Evolutionary conservation across 78 protist genomes (phyloP).

Genomic region (Salpingoeca rosetta): DNA sequence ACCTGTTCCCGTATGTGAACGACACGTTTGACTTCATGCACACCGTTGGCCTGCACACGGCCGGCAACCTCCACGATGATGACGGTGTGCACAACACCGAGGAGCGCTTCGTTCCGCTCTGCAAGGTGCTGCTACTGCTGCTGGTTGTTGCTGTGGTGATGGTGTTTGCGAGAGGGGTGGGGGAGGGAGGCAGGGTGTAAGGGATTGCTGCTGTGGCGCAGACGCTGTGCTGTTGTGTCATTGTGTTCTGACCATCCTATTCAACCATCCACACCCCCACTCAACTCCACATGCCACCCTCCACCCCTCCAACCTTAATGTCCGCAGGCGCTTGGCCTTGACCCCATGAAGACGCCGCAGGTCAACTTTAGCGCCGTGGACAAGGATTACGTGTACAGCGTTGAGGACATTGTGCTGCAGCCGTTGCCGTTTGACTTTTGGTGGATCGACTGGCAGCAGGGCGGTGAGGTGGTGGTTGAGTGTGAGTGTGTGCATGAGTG

Average conservation of each 20-base stretch:
- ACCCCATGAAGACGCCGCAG: not conserved
- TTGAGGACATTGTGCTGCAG: slow-evolving; percentile 27
- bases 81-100: not conserved
- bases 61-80: slow-evolving; percentile 21
- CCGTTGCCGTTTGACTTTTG: slow-evolving; percentile 44
- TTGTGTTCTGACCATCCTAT: too few species aligned
- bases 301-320: too few species aligned
- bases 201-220: too few species aligned
- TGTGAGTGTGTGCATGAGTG: too few species aligned
- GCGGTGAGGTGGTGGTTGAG: too few species aligned
- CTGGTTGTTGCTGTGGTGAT: too few species aligned
- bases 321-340: slow-evolving; percentile 14
- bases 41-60: slow-evolving; percentile 8
- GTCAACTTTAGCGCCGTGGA: not conserved
- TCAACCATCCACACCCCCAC: too few species aligned
- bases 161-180: too few species aligned
- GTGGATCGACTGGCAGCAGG: slow-evolving; percentile 54
- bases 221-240: too few species aligned
- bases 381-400: not conserved
- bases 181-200: too few species aligned
- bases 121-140: too few species aligned
- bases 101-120: not conserved
- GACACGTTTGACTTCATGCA: not conserved
- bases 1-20: slow-evolving; percentile 21
- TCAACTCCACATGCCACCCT: too few species aligned